These are phyloP conservation scores for Neonectria sp. DNA, from an alignment of 2,329 filamentous ascomycete genomes.

Conservation along the genomic window DNA sequence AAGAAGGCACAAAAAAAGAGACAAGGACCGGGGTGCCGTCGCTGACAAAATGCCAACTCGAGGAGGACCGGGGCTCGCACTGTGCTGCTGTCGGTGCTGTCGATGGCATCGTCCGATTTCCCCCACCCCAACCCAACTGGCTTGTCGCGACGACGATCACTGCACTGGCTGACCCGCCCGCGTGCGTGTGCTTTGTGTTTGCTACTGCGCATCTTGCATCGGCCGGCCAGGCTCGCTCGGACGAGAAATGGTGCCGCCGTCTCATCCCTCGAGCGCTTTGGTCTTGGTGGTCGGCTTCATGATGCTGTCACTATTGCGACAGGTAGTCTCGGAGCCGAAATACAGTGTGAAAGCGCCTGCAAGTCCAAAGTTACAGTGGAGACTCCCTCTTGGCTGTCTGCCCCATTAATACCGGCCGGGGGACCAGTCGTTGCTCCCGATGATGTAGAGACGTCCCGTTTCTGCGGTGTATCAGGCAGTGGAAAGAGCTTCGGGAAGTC, in stretches of 20 bases:
- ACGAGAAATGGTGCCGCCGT: too few species aligned
- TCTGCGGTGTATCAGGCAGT: too few species aligned
- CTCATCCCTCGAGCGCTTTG: too few species aligned
- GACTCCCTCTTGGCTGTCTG: constrained; percentile 9
- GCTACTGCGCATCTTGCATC: too few species aligned
- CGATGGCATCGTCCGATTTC: constrained; percentile 47
- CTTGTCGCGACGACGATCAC: constrained; percentile 20
- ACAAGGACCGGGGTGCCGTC: constrained; percentile 28
- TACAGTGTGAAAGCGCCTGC: constrained; percentile 23
- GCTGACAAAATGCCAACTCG: constrained; percentile 30
- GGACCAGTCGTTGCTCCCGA: constrained; percentile 15
- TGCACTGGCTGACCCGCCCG: too few species aligned
- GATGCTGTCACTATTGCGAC: not conserved
- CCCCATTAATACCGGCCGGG: constrained; percentile 23
- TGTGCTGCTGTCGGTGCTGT: too few species aligned
- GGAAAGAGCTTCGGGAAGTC: too few species aligned
- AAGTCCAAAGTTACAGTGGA: constrained; percentile 18
- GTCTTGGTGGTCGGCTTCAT: too few species aligned
- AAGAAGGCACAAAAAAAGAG: constrained; percentile 54
- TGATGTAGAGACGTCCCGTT: too few species aligned
- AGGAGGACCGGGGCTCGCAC: too few species aligned
- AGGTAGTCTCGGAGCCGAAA: constrained; percentile 26
- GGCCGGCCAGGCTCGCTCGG: too few species aligned
- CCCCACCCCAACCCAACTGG: constrained; percentile 31
- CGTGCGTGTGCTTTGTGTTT: too few species aligned